Evolutionary conservation across 2,329 filamentous ascomycete species (phyloP), one percentile per base, ranked within the genome.

Genomic region (Didymosphaeria variabile): DNA sequence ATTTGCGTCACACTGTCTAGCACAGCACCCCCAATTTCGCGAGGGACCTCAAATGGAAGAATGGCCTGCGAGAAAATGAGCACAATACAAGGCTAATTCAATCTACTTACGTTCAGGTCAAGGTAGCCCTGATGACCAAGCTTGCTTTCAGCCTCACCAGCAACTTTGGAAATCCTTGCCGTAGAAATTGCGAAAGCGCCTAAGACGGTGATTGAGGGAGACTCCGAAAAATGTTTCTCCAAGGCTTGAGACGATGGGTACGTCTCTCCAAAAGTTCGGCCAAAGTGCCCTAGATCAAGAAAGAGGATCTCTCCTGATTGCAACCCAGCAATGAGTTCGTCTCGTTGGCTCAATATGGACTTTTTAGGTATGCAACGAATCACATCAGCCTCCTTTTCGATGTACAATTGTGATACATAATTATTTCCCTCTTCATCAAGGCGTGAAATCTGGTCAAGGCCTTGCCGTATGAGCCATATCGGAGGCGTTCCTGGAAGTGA

Each of bases 361-460:
- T 68, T 57, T 57, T 64, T 67, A 10, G 74, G 72, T n/a, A 62
- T 71, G 52, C 68, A 74, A 2, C 44, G 46, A n/a, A 74, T 66
- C 5, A 46, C 40, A 9, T 65, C 56, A 7, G 46, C 31, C 5
- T 53, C 47, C 29, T 67, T 59, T 8, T 64, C 53, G 15, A 74
- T 31, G 44, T 68, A 55, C 9, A 73, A 57, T 21, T 68, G 62
- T 5, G 62, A 64, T 2, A 36, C 29, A 12, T 71, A 29, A 26
- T 65, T 50, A 23, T 55, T 34, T 36, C n/a, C 34, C 0, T 55
- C 54, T 1, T 62, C 47, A 17, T 68, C n/a, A 10, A 66, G n/a
- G 2, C 17, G 19, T 36, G 50, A 31, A 9, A 23, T 2, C 5
- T 53, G 17, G 17, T 69, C 38, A 12, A 73, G 15, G 38, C 45